These are phyloP conservation scores for Comarum palustre DNA, from an alignment of 306 rosid genomes.

Conservation along the genomic window DNA sequence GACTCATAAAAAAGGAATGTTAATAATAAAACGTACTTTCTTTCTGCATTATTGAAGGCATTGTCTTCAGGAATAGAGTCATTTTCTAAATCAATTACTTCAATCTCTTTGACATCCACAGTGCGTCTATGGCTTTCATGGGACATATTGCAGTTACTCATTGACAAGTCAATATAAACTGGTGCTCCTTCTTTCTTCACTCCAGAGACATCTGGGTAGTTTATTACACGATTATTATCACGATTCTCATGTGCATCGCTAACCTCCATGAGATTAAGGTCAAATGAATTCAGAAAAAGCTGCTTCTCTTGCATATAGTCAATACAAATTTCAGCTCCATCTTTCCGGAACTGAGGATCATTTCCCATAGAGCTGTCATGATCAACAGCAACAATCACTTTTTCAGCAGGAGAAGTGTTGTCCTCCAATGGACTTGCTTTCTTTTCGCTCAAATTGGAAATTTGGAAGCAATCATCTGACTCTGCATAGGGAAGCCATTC, in stretches of 20 bases:
- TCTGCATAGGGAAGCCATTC: slow-evolving; percentile 58
- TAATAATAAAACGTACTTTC: slow-evolving; percentile 50
- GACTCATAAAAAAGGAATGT: not conserved
- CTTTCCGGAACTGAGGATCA: slow-evolving; percentile 44
- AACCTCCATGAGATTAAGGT: slow-evolving; percentile 85
- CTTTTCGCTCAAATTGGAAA: slow-evolving; percentile 45
- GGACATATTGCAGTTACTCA: slow-evolving; percentile 49
- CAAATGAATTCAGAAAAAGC: slow-evolving; percentile 66
- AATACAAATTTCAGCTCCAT: slow-evolving; percentile 43
- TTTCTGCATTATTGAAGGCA: slow-evolving; percentile 45
- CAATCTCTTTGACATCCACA: slow-evolving; percentile 67
- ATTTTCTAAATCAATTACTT: slow-evolving; percentile 84
- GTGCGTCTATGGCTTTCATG: slow-evolving; percentile 45
- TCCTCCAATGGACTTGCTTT: slow-evolving; percentile 41
- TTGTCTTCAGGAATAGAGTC: slow-evolving; percentile 60
- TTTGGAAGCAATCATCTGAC: slow-evolving; percentile 48
- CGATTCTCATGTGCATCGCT: slow-evolving; percentile 71
- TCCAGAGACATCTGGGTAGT: slow-evolving; percentile 50
- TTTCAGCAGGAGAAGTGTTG: slow-evolving; percentile 32
- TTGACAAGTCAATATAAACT: slow-evolving; percentile 64
- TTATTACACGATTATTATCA: slow-evolving; percentile 47
- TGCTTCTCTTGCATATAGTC: slow-evolving; percentile 64
- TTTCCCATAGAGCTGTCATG: slow-evolving; percentile 38
- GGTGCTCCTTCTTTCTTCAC: slow-evolving; percentile 49
- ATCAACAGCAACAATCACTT: slow-evolving; percentile 39